These are phyloP conservation scores for Licmophora abbreviata DNA, from an alignment of 108 stramenopile species.

Conservation along the genomic window DNA sequence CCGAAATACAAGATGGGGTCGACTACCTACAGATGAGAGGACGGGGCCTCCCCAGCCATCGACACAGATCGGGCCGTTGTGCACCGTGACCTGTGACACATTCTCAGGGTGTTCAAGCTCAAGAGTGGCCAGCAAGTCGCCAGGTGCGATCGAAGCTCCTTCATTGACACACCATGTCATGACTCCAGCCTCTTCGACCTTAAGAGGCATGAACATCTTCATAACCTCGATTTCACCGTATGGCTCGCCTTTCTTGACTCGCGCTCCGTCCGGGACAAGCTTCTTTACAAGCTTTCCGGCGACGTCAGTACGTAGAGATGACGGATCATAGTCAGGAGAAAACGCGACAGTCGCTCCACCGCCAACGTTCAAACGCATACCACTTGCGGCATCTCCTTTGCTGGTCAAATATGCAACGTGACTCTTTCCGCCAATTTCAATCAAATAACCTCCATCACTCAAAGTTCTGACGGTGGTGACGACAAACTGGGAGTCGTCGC, in stretches of 20 bases:
- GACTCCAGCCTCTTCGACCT: conserved; percentile 90
- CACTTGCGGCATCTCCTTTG: conserved; percentile 58
- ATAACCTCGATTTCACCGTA: conserved; percentile 99
- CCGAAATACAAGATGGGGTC: conserved; percentile 78
- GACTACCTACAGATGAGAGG: conserved; percentile 4
- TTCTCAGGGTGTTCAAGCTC: conserved; percentile 93
- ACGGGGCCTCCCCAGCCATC: conserved; percentile 48
- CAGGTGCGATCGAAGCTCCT: conserved; percentile 88
- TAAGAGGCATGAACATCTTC: conserved; percentile 99
- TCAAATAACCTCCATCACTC: conserved; percentile 95
- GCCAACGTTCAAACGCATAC: conserved; percentile 81
- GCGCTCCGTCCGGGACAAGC: conserved; percentile 89
- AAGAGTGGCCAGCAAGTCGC: conserved; percentile 88
- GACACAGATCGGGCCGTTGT: conserved; percentile 62
- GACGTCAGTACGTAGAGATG: conserved; percentile 87
- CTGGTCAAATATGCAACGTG: conserved; percentile 89
- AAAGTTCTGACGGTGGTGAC: conserved; percentile 78
- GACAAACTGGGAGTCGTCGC: conserved; percentile 29
- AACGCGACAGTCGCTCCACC: conserved; percentile 90
- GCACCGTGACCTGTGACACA: conserved; percentile 64
- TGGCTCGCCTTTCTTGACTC: conserved; percentile 79
- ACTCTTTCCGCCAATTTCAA: conserved; percentile 82
- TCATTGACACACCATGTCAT: conserved; percentile 79
- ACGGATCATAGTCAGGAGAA: conserved; percentile 95
- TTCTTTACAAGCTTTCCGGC: conserved; percentile 96